A percentile compares a stretch with the other conserved stretches of the same genome.
Conservation (phyloP, 306 rosid genomes). For the Lagenaria siceraria region DNA sequence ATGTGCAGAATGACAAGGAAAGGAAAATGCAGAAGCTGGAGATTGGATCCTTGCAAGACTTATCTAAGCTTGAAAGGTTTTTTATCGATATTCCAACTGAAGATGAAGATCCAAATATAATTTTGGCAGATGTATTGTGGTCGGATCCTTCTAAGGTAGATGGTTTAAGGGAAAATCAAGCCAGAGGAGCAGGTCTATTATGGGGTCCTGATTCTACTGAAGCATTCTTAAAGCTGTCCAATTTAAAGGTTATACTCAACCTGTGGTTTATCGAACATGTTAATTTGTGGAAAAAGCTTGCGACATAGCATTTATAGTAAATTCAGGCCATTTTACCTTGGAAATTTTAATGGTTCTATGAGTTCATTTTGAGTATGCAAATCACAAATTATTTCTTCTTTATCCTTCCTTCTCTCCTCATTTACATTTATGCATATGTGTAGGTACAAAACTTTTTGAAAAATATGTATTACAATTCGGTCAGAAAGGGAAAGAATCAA, state of each 20-base stretch:
- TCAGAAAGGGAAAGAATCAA: neutral
- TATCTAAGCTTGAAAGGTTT: constrained; percentile 46
- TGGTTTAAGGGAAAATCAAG: constrained; percentile 53
- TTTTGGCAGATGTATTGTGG: constrained; percentile 75
- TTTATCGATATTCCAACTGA: constrained; percentile 45
- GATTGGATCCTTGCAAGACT: constrained; percentile 64
- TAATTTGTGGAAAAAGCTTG: neutral
- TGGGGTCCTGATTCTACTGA: constrained; percentile 95
- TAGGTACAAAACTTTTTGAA: neutral
- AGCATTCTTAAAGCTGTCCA: constrained; percentile 56
- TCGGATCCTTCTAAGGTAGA: constrained; percentile 65
- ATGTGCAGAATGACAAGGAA: constrained; percentile 35
- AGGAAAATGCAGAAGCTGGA: constrained; percentile 42
- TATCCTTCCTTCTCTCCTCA: neutral
- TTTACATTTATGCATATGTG: neutral
- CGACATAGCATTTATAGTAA: neutral
- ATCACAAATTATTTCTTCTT: neutral
- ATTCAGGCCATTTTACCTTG: neutral
- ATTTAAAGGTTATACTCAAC: constrained; percentile 49
- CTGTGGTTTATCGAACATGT: neutral
- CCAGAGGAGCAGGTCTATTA: constrained; percentile 49
- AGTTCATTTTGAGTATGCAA: neutral
- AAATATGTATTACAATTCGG: neutral
- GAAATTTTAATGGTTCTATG: neutral
- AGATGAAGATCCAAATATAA: constrained; percentile 40